Conservation (phyloP, 2,329 filamentous ascomycete species). For the Ploettnerulaceae sp. region DNA sequence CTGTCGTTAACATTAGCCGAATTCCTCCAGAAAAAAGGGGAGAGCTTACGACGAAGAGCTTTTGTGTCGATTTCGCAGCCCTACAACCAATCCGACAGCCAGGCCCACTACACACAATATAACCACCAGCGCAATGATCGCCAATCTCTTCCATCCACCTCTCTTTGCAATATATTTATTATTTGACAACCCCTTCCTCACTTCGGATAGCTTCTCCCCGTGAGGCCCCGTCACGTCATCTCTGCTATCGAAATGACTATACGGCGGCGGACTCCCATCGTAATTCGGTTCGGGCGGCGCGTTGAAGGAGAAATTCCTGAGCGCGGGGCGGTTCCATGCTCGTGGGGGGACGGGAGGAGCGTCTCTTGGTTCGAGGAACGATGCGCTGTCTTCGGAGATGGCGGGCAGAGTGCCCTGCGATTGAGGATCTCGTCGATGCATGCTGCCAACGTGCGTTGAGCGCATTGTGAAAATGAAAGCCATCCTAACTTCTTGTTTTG, state of each 20-base stretch:
- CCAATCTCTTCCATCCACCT: conserved; percentile 33
- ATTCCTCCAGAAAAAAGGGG: background rate
- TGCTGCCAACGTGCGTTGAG: conserved; percentile 11
- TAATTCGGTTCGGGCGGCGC: conserved; percentile 14
- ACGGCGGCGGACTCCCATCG: conserved; percentile 26
- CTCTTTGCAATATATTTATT: conserved; percentile 31
- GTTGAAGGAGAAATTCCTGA: conserved; percentile 18
- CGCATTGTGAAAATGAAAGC: conserved; percentile 23
- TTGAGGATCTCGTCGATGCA: conserved; percentile 14
- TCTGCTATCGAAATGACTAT: conserved; percentile 15
- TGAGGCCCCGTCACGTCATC: conserved; percentile 9
- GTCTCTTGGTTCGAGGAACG: conserved; percentile 8
- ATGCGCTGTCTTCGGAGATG: conserved; percentile 22
- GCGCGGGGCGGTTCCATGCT: conserved; percentile 20
- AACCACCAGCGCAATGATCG: conserved; percentile 24
- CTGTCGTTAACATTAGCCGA: conserved; percentile 10
- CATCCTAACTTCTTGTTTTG: too few relatives aligned
- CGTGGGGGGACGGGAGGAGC: conserved; percentile 23
- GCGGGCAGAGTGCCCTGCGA: conserved; percentile 16
- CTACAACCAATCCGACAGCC: conserved; percentile 32
- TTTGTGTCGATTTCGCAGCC: conserved; percentile 25
- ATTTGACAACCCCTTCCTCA: conserved; percentile 19
- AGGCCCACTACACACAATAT: conserved; percentile 30
- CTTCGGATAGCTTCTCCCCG: conserved; percentile 22
- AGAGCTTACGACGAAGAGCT: conserved; percentile 15